Percentiles rank a stretch among this genome's conserved stretches.
Evolutionary conservation across 345 rosid species (phyloP).

Genomic region (Combretum micranthum): DNA sequence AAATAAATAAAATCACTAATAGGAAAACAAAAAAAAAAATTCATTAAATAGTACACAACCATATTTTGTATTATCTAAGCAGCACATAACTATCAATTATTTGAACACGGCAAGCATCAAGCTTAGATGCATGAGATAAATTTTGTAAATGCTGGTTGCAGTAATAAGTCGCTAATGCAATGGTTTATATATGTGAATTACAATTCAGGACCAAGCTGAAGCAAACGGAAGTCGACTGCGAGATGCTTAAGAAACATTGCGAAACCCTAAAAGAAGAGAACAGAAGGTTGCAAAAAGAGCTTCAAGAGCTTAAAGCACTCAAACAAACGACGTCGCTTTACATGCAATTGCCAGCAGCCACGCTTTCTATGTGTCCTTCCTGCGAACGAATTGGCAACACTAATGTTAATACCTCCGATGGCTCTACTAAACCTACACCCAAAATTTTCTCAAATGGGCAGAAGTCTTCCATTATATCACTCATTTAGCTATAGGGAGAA

Average conservation of each 20-base stretch:
- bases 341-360: slow-evolving; percentile 2
- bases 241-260: slow-evolving; percentile 11
- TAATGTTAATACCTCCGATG: background rate
- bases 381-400: slow-evolving; percentile 7
- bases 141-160: no score
- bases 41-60: no score
- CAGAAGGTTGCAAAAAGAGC: slow-evolving; percentile 11
- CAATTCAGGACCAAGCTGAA: slow-evolving; percentile 16
- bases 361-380: slow-evolving; percentile 14
- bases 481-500: no score
- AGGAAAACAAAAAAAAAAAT: background rate
- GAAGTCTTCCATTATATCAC: background rate
- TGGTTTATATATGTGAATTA: background rate
- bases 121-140: no score
- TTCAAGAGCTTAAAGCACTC: slow-evolving; percentile 12
- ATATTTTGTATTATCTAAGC: no score
- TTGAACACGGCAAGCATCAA: no score
- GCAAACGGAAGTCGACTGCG: slow-evolving; percentile 18
- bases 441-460: slow-evolving; percentile 1
- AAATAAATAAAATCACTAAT: background rate
- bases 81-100: no score
- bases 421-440: background rate
- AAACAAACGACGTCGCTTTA: background rate
- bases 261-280: slow-evolving; percentile 14
- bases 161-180: no score